Percentiles rank a stretch among this genome's conserved stretches.
phyloP scores from a whole-genome alignment of 2,329 filamentous ascomycete species.

The Fusarium sp. region DNA sequence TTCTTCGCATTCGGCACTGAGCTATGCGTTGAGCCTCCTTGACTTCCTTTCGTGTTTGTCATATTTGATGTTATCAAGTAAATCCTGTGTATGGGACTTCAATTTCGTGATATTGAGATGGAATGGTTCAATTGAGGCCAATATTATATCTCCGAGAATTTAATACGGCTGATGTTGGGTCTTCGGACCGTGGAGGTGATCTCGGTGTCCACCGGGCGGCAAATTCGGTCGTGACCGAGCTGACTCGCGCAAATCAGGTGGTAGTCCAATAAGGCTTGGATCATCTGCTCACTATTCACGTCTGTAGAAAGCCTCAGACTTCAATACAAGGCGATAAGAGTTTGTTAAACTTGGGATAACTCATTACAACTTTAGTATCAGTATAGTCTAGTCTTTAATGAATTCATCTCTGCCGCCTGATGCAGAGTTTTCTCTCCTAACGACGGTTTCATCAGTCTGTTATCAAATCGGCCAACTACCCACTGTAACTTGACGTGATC shows the following conservation, averaged over 20 bases:
- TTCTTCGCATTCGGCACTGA: constrained; percentile 2
- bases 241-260: neutral
- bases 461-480: neutral
- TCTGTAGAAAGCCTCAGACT: rapidly evolving
- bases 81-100: rapidly evolving
- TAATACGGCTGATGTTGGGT: rapidly evolving
- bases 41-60: neutral
- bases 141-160: neutral
- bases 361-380: rapidly evolving
- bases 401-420: rapidly evolving
- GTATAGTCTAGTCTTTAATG: rapidly evolving
- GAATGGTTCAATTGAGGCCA: neutral
- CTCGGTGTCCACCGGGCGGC: neutral
- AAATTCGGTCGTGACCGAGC: neutral
- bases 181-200: too few species aligned
- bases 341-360: rapidly evolving
- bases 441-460: neutral
- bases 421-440: neutral
- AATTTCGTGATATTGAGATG: neutral
- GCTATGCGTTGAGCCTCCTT: constrained; percentile 3
- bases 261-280: neutral
- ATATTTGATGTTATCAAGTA: rapidly evolving
- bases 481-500: constrained; percentile 20
- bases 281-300: neutral
- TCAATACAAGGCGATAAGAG: neutral